Conservation (phyloP, 2,329 filamentous ascomycete species). For the Fusarium dlaminii region DNA sequence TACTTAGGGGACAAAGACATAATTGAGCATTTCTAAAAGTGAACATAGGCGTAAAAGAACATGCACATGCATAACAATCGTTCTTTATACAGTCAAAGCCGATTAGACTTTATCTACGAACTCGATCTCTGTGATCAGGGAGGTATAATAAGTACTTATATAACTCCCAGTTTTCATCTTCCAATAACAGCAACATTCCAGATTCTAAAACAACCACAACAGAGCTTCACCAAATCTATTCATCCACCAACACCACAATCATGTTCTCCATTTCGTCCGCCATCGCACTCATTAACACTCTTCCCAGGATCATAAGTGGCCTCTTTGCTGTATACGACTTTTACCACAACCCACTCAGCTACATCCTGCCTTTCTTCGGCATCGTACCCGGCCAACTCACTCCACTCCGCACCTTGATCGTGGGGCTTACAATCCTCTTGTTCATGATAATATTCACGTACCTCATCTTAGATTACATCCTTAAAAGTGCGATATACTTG, state of each 20-base stretch:
- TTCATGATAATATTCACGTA: neutral
- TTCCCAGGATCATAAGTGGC: neutral
- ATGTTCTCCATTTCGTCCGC: neutral
- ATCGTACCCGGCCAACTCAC: neutral
- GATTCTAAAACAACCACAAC: rapidly evolving
- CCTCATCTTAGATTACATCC: rapidly evolving
- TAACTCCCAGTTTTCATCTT: rapidly evolving
- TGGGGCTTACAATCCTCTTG: rapidly evolving
- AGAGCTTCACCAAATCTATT: rapidly evolving
- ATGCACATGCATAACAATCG: rapidly evolving
- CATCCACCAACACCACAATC: neutral
- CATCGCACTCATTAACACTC: rapidly evolving
- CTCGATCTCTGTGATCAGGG: rapidly evolving
- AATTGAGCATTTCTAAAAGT: rapidly evolving
- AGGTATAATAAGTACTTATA: neutral
- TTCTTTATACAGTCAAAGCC: rapidly evolving
- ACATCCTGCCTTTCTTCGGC: neutral
- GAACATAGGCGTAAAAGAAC: neutral
- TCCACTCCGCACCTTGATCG: neutral
- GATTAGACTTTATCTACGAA: rapidly evolving
- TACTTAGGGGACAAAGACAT: rapidly evolving
- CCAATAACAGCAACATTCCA: rapidly evolving
- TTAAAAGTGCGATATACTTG: rapidly evolving
- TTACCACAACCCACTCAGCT: neutral
- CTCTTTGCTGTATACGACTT: neutral